Evolutionary conservation across 2,329 filamentous ascomycete genomes (phyloP).

Genomic region (Cercospora brassicicola): DNA sequence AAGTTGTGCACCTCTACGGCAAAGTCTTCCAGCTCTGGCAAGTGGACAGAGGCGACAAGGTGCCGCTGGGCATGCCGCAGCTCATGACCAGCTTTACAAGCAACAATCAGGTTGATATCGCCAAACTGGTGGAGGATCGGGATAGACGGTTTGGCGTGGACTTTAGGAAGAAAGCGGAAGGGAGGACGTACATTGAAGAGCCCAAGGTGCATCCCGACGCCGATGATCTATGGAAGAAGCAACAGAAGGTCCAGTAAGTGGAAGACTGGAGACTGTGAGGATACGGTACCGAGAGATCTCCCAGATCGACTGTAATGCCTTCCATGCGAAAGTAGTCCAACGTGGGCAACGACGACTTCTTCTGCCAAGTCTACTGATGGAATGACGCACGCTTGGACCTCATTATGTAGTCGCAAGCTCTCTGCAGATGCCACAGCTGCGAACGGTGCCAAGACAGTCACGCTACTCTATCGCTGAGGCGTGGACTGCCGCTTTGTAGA

Average conservation of each 20-base stretch:
- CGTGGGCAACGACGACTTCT: neutral
- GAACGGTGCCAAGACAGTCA: neutral
- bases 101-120: constrained; percentile 51
- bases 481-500: neutral
- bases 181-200: constrained; percentile 54
- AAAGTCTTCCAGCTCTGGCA: constrained; percentile 89
- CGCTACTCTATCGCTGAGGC: neutral
- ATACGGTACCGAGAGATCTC: neutral
- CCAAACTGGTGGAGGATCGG: constrained; percentile 51
- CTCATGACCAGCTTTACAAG: constrained; percentile 64
- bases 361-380: neutral
- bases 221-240: constrained; percentile 50
- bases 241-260: constrained; percentile 1
- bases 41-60: constrained; percentile 67
- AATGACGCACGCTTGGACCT: neutral
- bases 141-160: constrained; percentile 57
- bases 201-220: constrained; percentile 52
- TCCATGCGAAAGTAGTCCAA: neutral
- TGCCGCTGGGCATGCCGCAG: constrained; percentile 62
- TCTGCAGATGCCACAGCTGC: neutral
- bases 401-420: neutral
- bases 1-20: constrained; percentile 72
- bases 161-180: constrained; percentile 54
- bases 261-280: neutral
- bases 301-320: neutral